Evolutionary conservation across 768 basidiomycete genomes (phyloP).

Genomic region (Crepidotus variabilis): DNA sequence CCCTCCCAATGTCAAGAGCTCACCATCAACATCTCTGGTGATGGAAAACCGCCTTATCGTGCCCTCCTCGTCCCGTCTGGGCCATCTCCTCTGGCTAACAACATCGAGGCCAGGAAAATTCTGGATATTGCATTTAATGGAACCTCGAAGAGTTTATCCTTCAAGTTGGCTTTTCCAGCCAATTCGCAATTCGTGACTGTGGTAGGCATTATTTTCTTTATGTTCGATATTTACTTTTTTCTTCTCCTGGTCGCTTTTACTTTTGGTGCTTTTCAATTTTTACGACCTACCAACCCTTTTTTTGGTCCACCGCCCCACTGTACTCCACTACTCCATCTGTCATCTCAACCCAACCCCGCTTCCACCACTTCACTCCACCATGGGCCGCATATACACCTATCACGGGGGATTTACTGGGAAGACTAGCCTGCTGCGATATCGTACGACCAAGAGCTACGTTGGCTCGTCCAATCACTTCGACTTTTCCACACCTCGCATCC

Average conservation of each 20-base stretch:
- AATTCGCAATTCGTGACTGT: conserved; percentile 75
- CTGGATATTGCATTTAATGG: conserved; percentile 50
- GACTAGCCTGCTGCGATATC: too few species aligned
- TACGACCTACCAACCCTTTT: not conserved
- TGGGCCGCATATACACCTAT: too few species aligned
- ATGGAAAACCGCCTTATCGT: conserved; percentile 63
- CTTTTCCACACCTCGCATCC: too few species aligned
- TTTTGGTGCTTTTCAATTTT: not conserved
- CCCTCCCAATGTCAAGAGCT: conserved; percentile 69
- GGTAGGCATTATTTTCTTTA: conserved; percentile 39
- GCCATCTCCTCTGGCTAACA: conserved; percentile 54
- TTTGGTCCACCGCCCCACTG: not conserved
- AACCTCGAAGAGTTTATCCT: conserved; percentile 35
- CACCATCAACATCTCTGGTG: conserved; percentile 54
- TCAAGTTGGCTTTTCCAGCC: conserved; percentile 61
- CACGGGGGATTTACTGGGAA: too few species aligned
- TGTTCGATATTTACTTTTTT: conserved; percentile 2
- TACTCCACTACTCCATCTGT: not conserved
- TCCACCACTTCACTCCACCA: too few species aligned
- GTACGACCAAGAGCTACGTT: too few species aligned
- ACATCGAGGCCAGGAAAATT: conserved; percentile 61
- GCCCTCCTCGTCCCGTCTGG: conserved; percentile 68
- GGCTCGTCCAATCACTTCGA: too few species aligned
- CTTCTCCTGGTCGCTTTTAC: not conserved
- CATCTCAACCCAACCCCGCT: not conserved